Conservation (phyloP, 2,329 filamentous ascomycete genomes). For the Diaporthe capsici region DNA sequence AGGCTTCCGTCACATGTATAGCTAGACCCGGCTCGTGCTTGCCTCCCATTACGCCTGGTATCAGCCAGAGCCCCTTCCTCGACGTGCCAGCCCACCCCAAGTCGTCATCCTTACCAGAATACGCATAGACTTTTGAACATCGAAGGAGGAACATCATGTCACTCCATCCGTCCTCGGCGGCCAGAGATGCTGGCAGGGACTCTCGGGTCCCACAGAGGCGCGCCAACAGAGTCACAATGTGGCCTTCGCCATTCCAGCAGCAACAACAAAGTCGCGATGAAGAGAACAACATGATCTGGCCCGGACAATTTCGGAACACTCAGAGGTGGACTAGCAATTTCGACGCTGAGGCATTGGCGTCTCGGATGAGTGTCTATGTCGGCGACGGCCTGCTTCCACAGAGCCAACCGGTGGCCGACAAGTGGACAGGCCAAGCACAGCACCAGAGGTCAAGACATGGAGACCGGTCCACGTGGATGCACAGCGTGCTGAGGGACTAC, state of each 20-base stretch:
- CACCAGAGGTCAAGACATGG: constrained; percentile 25
- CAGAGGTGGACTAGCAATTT: constrained; percentile 44
- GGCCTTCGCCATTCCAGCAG: constrained; percentile 41
- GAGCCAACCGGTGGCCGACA: constrained; percentile 30
- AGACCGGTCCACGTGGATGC: constrained; percentile 41
- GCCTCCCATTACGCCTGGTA: background rate
- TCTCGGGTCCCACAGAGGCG: constrained; percentile 25
- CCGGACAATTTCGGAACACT: constrained; percentile 34
- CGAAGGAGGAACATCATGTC: constrained; percentile 33
- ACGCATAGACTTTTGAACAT: background rate
- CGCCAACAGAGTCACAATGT: constrained; percentile 43
- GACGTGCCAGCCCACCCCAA: background rate
- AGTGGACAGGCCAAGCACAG: constrained; percentile 40
- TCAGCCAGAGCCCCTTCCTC: constrained; percentile 12
- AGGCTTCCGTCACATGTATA: background rate
- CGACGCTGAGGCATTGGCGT: constrained; percentile 44
- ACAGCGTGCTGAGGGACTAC: constrained; percentile 26
- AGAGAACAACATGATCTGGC: constrained; percentile 36
- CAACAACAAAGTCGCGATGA: constrained; percentile 24
- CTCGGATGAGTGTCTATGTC: constrained; percentile 44
- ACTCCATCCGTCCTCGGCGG: constrained; percentile 35
- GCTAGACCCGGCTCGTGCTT: background rate
- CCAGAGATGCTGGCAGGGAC: constrained; percentile 1
- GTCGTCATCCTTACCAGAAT: background rate
- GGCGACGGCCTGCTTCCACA: constrained; percentile 43